Evolutionary conservation across 2,329 filamentous ascomycete genomes (phyloP).

Genomic region (Aureobasidium pullulans): DNA sequence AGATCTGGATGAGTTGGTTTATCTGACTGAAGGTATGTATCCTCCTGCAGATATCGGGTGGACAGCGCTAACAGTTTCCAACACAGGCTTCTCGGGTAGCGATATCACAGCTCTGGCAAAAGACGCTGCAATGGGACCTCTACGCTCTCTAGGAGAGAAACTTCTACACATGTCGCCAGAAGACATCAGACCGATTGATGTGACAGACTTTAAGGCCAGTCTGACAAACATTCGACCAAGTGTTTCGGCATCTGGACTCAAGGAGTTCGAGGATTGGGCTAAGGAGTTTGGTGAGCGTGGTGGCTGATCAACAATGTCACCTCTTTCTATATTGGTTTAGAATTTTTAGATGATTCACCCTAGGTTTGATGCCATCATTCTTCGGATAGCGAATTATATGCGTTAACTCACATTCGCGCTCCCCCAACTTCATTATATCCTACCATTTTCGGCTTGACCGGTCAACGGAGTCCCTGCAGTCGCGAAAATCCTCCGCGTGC

Average conservation of each 20-base stretch:
- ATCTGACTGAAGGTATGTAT: conserved; percentile 69
- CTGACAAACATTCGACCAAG: conserved; percentile 79
- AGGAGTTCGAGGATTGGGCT: conserved; percentile 92
- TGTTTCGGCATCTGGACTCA: conserved; percentile 75
- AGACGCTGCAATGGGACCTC: conserved; percentile 93
- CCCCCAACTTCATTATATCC: not conserved
- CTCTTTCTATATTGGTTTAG: not conserved
- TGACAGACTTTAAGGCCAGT: conserved; percentile 78
- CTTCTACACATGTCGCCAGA: conserved; percentile 89
- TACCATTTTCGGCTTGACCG: not conserved
- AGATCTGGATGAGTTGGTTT: conserved; percentile 69
- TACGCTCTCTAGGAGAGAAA: conserved; percentile 82
- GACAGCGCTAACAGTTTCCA: not conserved
- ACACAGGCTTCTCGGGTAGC: conserved; percentile 88
- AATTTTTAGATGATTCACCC: not conserved
- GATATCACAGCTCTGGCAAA: conserved; percentile 96
- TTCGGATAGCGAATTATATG: too few relatives aligned
- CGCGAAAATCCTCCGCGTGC: too few relatives aligned
- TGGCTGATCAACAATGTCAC: conserved; percentile 34
- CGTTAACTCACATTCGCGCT: too few relatives aligned
- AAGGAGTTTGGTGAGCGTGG: conserved; percentile 86
- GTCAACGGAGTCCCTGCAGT: too few relatives aligned
- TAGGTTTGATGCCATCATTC: not conserved
- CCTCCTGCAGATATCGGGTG: not conserved
- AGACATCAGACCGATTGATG: conserved; percentile 78